These are phyloP conservation scores for Rhododendron mucronatum DNA, from an alignment of 148 eudicot genomes.

Conservation along the genomic window DNA sequence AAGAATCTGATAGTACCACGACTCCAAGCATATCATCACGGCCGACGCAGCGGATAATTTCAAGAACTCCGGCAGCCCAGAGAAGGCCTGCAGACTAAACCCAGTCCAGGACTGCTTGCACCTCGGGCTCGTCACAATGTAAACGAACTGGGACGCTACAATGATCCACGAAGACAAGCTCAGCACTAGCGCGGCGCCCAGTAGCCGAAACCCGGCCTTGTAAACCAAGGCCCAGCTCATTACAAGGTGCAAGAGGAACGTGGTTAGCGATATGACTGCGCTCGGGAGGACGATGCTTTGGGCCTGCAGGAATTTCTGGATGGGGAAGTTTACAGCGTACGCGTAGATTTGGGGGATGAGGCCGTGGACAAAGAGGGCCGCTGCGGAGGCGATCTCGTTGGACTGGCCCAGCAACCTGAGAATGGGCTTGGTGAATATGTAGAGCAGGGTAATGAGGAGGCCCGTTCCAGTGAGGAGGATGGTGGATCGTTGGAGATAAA, in stretches of 20 bases:
- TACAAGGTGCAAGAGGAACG: constrained; percentile 41
- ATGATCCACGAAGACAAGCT: neutral
- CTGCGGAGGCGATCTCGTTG: constrained; percentile 23
- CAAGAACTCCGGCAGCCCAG: constrained; percentile 46
- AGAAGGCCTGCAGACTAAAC: constrained; percentile 36
- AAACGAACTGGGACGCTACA: neutral
- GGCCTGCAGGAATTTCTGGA: constrained; percentile 57
- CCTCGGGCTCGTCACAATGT: neutral
- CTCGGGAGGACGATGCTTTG: constrained; percentile 42
- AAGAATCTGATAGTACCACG: constrained; percentile 55
- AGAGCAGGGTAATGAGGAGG: constrained; percentile 37
- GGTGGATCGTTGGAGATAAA: constrained; percentile 52
- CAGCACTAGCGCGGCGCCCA: constrained; percentile 28
- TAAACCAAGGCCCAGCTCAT: constrained; percentile 36
- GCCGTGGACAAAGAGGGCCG: neutral
- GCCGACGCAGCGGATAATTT: constrained; percentile 51
- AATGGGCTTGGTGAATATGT: constrained; percentile 21
- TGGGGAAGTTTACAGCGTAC: constrained; percentile 35
- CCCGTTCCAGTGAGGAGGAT: constrained; percentile 36
- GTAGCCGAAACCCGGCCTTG: constrained; percentile 35
- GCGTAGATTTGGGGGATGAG: neutral
- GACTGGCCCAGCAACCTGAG: constrained; percentile 32
- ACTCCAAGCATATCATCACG: constrained; percentile 60
- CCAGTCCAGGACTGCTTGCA: constrained; percentile 41
- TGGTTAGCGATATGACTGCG: constrained; percentile 9